Evolutionary conservation across 2,329 filamentous ascomycete genomes (phyloP), one percentile per base, ranked within the genome.

Genomic region (Eutypa lata): DNA sequence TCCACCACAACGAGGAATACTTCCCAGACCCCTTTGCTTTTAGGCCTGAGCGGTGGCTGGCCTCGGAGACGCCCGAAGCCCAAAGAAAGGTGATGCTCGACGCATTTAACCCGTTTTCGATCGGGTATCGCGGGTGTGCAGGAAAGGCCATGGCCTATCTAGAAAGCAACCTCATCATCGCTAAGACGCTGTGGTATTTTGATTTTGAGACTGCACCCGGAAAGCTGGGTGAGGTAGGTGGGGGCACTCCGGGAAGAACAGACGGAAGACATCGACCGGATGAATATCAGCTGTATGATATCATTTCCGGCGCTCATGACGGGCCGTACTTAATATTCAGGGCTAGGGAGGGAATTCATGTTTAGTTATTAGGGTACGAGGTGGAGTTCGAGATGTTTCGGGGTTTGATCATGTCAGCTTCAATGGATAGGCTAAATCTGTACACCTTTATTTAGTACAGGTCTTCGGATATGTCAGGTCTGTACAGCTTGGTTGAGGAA

Each of bases 101-200:
- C 2, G 70, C 38, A 67, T 78, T 54, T 74, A 74, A 0, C 69
- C 72, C 7, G 55, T 61, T 61, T 19, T 53, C 49, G 0, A 11
- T 50, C 2, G 59, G 59, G 1, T 2, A 43, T 0, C 28, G 76
- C 2, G 73, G 73, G 3, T 81, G 78, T 60, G 74, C 79, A 40
- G 77, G 76, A 0, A 79, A 78, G 65, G 62, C 70, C 1, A 62
- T 77, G 33, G 73, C 74, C 8, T 73, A 76, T 53, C 68, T 74
- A 38, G 76, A 77, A 59, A 57, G 75, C 51, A 71, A 68, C 13
- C 59, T 77, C 1, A 72, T 72, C 0, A 67, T 76, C 8, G 75
- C 74, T n/a, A 65, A 74, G 40, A 63, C 74, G 3, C 33, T 77
- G 35, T 76, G 63, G 52, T 51, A 68, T 56, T 77, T 71, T 49